Percentiles rank a stretch among this genome's conserved stretches.
Conservation (phyloP, 2,329 filamentous ascomycete genomes). For the Hypoxylon sp. region DNA sequence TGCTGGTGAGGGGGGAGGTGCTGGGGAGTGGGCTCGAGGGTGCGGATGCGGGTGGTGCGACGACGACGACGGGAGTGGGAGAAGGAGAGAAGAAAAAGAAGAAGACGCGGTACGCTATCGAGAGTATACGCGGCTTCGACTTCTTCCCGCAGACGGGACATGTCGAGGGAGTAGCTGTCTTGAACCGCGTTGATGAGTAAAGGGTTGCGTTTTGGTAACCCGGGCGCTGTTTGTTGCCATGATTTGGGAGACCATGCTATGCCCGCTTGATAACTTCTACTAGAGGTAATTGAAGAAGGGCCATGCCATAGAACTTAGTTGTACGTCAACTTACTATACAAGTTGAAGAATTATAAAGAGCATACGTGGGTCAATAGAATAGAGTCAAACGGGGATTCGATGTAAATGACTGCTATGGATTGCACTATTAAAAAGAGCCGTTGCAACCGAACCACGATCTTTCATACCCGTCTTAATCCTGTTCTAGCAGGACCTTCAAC, state of each 20-base stretch:
- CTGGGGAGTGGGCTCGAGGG: slow-evolving; percentile 52
- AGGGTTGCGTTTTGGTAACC: neutral
- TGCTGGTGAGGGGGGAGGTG: slow-evolving; percentile 78
- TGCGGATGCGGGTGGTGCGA: slow-evolving; percentile 49
- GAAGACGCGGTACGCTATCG: slow-evolving; percentile 78
- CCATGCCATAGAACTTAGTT: neutral
- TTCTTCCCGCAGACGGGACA: slow-evolving; percentile 92
- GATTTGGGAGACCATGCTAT: neutral
- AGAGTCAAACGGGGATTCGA: neutral
- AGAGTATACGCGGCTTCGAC: slow-evolving; percentile 92
- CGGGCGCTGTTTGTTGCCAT: neutral
- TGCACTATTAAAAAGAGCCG: neutral
- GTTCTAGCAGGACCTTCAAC: slow-evolving; percentile 73
- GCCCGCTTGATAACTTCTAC: neutral
- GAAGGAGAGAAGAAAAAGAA: slow-evolving; percentile 32
- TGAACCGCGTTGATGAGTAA: slow-evolving; percentile 66
- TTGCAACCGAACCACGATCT: neutral
- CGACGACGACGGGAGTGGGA: slow-evolving; percentile 47
- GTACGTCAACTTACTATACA: too few relatives aligned
- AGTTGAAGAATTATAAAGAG: neutral
- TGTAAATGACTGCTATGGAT: neutral
- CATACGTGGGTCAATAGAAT: neutral
- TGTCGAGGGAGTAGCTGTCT: slow-evolving; percentile 74
- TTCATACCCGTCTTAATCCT: slow-evolving; percentile 33
- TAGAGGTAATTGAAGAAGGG: neutral